phyloP scores from a whole-genome alignment of 2,329 filamentous ascomycete genomes.

The Lizonia empirigonia region DNA sequence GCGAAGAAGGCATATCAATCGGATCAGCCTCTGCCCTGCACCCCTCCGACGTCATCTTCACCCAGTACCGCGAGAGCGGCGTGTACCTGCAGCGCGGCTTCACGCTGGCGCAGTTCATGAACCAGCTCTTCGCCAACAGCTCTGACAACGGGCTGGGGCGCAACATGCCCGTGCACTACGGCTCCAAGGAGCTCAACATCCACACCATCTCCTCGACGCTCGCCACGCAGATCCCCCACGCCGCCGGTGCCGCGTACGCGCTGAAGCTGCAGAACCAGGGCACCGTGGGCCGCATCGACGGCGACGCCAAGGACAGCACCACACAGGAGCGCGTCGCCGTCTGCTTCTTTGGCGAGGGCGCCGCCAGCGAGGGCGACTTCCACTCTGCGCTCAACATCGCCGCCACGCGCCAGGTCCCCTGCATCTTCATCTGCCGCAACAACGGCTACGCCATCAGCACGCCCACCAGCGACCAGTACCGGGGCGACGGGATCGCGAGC shows the following conservation, averaged over 20 bases:
- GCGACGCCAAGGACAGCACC: constrained; percentile 37
- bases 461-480: constrained; percentile 87
- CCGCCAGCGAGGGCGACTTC: constrained; percentile 89
- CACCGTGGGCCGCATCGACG: constrained; percentile 61
- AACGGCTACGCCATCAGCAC: constrained; percentile 93
- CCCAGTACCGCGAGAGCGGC: constrained; percentile 92
- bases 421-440: constrained; percentile 89
- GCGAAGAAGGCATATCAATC: constrained; percentile 92
- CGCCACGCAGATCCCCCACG: constrained; percentile 88
- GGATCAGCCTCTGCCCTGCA: constrained; percentile 83
- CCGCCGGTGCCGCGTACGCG: constrained; percentile 84
- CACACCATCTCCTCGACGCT: constrained; percentile 86
- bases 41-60: constrained; percentile 88
- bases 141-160: constrained; percentile 80
- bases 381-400: constrained; percentile 91
- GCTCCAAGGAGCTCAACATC: constrained; percentile 81
- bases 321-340: constrained; percentile 65
- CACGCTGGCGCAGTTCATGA: constrained; percentile 88
- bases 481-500: constrained; percentile 87
- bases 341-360: constrained; percentile 90
- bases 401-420: constrained; percentile 83
- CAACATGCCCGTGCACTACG: constrained; percentile 98
- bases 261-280: constrained; percentile 78
- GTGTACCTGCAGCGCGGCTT: constrained; percentile 91
- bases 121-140: constrained; percentile 86